Percentiles rank a stretch among this genome's conserved stretches.
These are phyloP conservation scores for Exserohilum turcica DNA, from an alignment of 2,329 filamentous ascomycete genomes.

Conservation along the genomic window DNA sequence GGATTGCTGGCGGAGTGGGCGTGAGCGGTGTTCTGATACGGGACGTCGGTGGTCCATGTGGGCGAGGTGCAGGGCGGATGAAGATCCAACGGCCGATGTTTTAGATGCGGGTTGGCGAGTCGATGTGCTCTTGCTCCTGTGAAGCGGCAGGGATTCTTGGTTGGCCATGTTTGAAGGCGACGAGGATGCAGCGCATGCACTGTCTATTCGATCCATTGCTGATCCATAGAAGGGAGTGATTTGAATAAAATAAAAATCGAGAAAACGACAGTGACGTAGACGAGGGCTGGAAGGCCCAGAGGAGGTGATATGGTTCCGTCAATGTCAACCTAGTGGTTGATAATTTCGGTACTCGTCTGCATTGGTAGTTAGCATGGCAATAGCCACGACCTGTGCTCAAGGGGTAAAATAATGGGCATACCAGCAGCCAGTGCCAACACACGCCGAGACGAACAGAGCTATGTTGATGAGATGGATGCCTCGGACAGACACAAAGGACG, in stretches of 20 bases:
- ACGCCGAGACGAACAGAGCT: conserved; percentile 21
- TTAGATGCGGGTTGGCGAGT: conserved; percentile 24
- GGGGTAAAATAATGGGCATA: conserved; percentile 23
- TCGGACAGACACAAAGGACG: conserved; percentile 8
- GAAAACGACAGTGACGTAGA: conserved; percentile 23
- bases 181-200: conserved; percentile 38
- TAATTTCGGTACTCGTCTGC: conserved; percentile 34
- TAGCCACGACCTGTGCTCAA: conserved; percentile 27
- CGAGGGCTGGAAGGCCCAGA: conserved; percentile 2
- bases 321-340: conserved; percentile 17
- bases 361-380: conserved; percentile 27
- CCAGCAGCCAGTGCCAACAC: conserved; percentile 34
- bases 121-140: conserved; percentile 34
- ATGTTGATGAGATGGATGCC: too few species aligned
- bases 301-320: conserved; percentile 23
- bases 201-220: conserved; percentile 44
- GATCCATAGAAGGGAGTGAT: conserved; percentile 28
- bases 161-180: conserved; percentile 24
- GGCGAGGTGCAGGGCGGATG: conserved; percentile 7
- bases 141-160: conserved; percentile 19
- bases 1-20: conserved; percentile 33
- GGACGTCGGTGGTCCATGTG: conserved; percentile 24
- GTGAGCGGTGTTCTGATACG: conserved; percentile 35
- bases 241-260: not conserved
- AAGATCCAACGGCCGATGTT: conserved; percentile 11